Evolutionary conservation across 1,284 basidiomycete genomes (phyloP).

Genomic region (Pisolithus thermaeus): DNA sequence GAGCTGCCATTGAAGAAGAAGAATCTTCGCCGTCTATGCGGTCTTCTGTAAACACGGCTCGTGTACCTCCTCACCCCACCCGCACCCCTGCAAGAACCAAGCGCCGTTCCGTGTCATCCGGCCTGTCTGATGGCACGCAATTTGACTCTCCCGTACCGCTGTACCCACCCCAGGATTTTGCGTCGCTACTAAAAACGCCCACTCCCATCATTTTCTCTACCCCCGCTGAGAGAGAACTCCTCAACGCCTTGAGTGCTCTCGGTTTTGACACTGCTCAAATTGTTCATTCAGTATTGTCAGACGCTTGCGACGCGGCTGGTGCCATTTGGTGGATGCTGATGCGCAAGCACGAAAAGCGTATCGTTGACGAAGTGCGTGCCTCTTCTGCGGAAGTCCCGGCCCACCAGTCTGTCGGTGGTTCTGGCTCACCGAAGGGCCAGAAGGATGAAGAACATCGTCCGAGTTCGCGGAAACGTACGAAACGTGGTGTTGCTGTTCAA

Average conservation of each 20-base stretch:
- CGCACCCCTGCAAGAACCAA: slow-evolving; percentile 94
- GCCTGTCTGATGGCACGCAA: slow-evolving; percentile 55
- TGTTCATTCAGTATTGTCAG: slow-evolving; percentile 83
- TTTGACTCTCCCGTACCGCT: slow-evolving; percentile 41
- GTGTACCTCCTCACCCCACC: slow-evolving; percentile 55
- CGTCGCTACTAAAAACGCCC: slow-evolving; percentile 62
- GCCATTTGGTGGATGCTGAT: slow-evolving; percentile 97
- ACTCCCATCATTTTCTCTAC: slow-evolving; percentile 84
- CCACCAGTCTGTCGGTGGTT: slow-evolving; percentile 19
- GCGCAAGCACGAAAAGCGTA: slow-evolving; percentile 67
- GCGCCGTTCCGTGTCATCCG: slow-evolving; percentile 87
- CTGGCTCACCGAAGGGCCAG: slow-evolving; percentile 23
- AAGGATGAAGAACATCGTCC: slow-evolving; percentile 25
- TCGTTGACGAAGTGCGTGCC: slow-evolving; percentile 32
- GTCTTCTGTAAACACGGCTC: slow-evolving; percentile 23
- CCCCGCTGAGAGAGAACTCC: slow-evolving; percentile 71
- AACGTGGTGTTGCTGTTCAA: slow-evolving; percentile 21
- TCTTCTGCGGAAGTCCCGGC: slow-evolving; percentile 22
- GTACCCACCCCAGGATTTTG: slow-evolving; percentile 60
- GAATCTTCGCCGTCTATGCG: slow-evolving; percentile 7
- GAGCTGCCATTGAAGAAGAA: slow-evolving; percentile 46
- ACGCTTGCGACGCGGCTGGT: slow-evolving; percentile 90
- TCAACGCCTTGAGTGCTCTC: slow-evolving; percentile 69
- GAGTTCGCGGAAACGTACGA: slow-evolving; percentile 20
- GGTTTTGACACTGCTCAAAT: slow-evolving; percentile 95